Base-by-base conservation (phyloP, 108 stramenopile species). In the Cyclotella atomus region DNA sequence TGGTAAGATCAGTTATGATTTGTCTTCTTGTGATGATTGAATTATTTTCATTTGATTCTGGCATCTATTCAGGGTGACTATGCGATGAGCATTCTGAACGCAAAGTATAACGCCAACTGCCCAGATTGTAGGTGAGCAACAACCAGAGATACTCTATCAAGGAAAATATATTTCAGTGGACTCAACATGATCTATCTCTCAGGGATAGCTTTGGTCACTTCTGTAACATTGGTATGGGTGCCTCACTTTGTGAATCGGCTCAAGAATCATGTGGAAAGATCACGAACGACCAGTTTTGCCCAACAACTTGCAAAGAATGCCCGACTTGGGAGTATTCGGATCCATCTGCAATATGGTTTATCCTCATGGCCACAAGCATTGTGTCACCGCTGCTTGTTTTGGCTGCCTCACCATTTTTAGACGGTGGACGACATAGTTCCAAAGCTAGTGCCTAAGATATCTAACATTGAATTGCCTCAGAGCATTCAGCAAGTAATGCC, bases 161-260 rank as follows among this genome's bases (percentile, higher is more conserved):
- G 10, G 28, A 32, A 32, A 15, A 20, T 20, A 2, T 61, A 6
- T 38, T 3, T 0, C 20, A 41, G 10, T 6, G 14, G 1, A 20
- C 60, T 43, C 2, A 38, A 41, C 3, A 21, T 41, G 34, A 2
- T 36, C 24, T 24, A 20, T 38, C 10, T 29, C 16, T 41, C 60
- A 52, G 82, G 15, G 82, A 83, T 49, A 17, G 30, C 8, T 72
- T 52, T 72, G 82, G 82, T 23, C 82, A 78, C 45, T 83, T 83
- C 34, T 83, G 82, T 27, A 7, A 76, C 27, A 44, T 43, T 27
- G 66, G 47, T 24, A 64, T 44, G 8, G 25, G 36, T 53, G 35
- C 21, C 0, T 8, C 52, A 28, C 38, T 33, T 41, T 76, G 82
- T 30, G 55, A 32, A 17, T 82, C 75, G 21, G 71, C 38, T 15